Evolutionary conservation across 2,329 filamentous ascomycete genomes (phyloP).

Genomic region (Acrocalymma vagum): DNA sequence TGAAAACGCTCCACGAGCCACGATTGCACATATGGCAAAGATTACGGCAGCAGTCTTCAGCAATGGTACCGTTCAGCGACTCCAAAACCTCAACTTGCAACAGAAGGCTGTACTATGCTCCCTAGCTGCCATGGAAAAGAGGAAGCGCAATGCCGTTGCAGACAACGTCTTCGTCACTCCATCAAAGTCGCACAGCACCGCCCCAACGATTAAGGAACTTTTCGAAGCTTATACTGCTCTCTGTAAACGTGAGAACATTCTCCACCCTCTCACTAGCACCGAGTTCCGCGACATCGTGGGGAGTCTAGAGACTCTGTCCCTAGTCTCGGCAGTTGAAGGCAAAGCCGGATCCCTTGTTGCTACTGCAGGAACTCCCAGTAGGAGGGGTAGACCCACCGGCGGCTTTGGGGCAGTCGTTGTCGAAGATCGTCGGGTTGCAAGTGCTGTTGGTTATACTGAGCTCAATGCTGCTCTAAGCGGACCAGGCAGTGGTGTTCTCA

Average conservation of each 20-base stretch:
- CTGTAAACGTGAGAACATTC: slow-evolving; percentile 85
- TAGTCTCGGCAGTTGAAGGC: slow-evolving; percentile 76
- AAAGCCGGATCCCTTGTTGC: slow-evolving; percentile 72
- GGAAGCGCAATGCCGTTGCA: slow-evolving; percentile 60
- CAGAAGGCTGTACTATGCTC: slow-evolving; percentile 95
- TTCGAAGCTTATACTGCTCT: slow-evolving; percentile 85
- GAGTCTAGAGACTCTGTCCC: slow-evolving; percentile 85
- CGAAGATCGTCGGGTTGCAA: slow-evolving; percentile 82
- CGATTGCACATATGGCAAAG: slow-evolving; percentile 89
- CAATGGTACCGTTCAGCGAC: slow-evolving; percentile 84
- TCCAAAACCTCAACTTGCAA: slow-evolving; percentile 90
- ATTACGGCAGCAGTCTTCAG: slow-evolving; percentile 90
- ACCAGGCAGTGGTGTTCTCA: slow-evolving; percentile 53
- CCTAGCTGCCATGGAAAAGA: slow-evolving; percentile 84
- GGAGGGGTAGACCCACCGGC: slow-evolving; percentile 62
- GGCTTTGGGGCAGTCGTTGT: slow-evolving; percentile 56
- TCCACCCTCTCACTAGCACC: slow-evolving; percentile 87
- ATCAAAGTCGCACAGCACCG: slow-evolving; percentile 59
- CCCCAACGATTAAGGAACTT: slow-evolving; percentile 83
- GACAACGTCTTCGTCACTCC: slow-evolving; percentile 47
- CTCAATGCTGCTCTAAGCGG: slow-evolving; percentile 73
- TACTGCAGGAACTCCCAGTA: slow-evolving; percentile 74
- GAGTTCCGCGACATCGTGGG: slow-evolving; percentile 95
- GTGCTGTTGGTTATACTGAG: slow-evolving; percentile 82
- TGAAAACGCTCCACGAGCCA: slow-evolving; percentile 85